Base-by-base conservation (phyloP, 2,329 filamentous ascomycete species). In the Cladorrhinum sp. region DNA sequence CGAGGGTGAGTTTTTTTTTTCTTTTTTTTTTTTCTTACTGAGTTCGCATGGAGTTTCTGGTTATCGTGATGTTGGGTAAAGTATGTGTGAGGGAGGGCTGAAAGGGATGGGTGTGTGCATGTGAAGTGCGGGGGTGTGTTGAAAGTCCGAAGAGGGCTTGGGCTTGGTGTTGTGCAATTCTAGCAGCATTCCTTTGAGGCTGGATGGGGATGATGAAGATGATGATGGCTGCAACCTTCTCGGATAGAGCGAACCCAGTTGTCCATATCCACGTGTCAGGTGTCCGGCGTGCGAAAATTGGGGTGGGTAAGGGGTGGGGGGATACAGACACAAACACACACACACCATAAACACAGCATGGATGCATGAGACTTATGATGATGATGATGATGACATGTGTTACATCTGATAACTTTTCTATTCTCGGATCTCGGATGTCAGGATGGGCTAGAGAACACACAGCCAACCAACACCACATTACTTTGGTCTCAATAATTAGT, bases 1-100 rank as follows among this genome's bases (percentile, higher is more conserved):
- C 50, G 82, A 88, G 73, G 83, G 83, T 83, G 68, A 71, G 76
- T 55, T 55, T 58, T 61, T 55, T 24, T 52, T 56, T 61, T 54
- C 60, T 9, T 29, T 54, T 10, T 57, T 9, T 54, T 50, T 38
- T 55, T 53, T 24, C 25, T 9, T 22, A 50, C 24, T n/a, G n/a
- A 8, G 38, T 32, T n/a, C n/a, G n/a, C n/a, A n/a, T n/a, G n/a
- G n/a, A n/a, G n/a, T 41, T 27, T 60, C 55, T 36, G 36, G n/a
- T 36, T 1, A 3, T 8, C 16, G 18, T 55, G 38, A 25, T 51
- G 25, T 7, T 18, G n/a, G 32, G 41, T 27, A 22, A 20, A 22
- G 16, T 22, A 18, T 50, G 23, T 9, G 29, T 22, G 29, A 51
- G 25, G 55, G 41, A 58, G 36, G 32, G 45, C 49, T 49, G n/a